Conservation (phyloP, 352 stramenopile genomes). For the Phytophthora crassamura region DNA sequence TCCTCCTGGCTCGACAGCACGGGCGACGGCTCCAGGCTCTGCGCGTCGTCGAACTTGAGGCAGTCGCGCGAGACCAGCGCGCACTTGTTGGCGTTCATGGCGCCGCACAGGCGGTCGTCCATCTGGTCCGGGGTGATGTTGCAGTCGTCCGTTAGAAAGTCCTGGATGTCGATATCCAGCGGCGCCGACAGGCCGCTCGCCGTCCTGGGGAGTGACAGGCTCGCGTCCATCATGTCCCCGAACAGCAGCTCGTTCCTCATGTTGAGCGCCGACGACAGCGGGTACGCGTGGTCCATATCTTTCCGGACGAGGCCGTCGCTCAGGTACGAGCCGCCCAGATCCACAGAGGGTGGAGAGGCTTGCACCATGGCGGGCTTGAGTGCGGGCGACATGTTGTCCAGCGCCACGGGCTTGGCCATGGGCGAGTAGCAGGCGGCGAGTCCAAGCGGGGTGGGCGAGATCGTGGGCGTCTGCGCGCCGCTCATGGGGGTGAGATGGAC, state of each 20-base stretch:
- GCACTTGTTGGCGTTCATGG: conserved; percentile 55
- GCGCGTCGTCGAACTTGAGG: conserved; percentile 62
- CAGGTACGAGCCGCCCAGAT: conserved; percentile 54
- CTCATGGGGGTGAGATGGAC: conserved; percentile 15
- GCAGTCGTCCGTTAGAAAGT: conserved; percentile 83
- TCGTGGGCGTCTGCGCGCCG: conserved; percentile 30
- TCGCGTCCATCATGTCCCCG: conserved; percentile 41
- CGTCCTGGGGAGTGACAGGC: conserved; percentile 36
- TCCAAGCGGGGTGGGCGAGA: conserved; percentile 34
- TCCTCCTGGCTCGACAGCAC: conserved; percentile 29
- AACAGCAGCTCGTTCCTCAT: conserved; percentile 62
- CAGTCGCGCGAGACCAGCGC: conserved; percentile 74
- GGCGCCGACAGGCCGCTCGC: conserved; percentile 27
- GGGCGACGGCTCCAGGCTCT: conserved; percentile 30
- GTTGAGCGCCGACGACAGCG: conserved; percentile 43
- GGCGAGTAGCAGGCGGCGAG: conserved; percentile 75
- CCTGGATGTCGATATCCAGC: conserved; percentile 80
- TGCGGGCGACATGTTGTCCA: conserved; percentile 88
- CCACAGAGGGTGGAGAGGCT: conserved; percentile 56
- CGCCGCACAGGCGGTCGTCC: conserved; percentile 44
- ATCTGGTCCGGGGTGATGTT: conserved; percentile 64
- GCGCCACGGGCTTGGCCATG: conserved; percentile 76
- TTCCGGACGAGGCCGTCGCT: conserved; percentile 51
- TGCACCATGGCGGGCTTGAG: conserved; percentile 76
- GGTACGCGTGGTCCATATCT: conserved; percentile 46